These are phyloP conservation scores for Diplocarpon mali DNA, from an alignment of 2,329 filamentous ascomycete genomes.

Conservation along the genomic window DNA sequence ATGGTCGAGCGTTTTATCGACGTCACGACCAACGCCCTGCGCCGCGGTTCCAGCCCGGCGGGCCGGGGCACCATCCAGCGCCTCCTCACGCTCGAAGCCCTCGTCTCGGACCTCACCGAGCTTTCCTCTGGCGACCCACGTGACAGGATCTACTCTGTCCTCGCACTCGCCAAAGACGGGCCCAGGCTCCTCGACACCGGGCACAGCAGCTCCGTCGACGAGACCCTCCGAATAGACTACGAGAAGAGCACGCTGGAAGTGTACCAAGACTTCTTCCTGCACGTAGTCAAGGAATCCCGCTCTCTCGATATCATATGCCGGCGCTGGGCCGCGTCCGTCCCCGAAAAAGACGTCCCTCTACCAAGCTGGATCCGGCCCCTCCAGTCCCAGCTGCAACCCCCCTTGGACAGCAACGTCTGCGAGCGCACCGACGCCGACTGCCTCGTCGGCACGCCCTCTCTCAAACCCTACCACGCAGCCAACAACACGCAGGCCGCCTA, in stretches of 20 bases:
- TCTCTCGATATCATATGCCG: constrained; percentile 11
- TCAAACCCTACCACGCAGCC: constrained; percentile 7
- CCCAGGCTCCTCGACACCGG: no score
- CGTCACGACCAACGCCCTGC: constrained; percentile 8
- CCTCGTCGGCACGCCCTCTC: constrained; percentile 7
- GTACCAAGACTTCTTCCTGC: constrained; percentile 9
- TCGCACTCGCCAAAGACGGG: background rate
- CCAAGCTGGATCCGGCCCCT: constrained; percentile 9
- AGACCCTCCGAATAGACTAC: constrained; percentile 4
- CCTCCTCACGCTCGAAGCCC: constrained; percentile 6
- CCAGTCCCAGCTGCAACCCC: constrained; percentile 3
- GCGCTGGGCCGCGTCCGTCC: constrained; percentile 4
- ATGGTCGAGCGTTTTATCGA: constrained; percentile 11
- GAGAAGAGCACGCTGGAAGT: constrained; percentile 1
- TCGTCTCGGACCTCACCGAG: constrained; percentile 6
- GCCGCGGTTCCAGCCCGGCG: background rate
- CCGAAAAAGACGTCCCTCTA: constrained; percentile 5
- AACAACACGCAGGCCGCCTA: background rate
- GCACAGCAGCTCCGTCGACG: no score
- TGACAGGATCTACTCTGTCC: constrained; percentile 10
- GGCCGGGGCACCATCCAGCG: background rate
- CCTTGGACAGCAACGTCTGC: constrained; percentile 1
- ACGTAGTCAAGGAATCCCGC: constrained; percentile 1
- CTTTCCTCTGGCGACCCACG: constrained; percentile 2
- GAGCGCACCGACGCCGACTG: constrained; percentile 8